Evolutionary conservation across 345 rosid genomes (phyloP), one percentile per base, ranked within the genome.

Genomic region (Eucalyptus shirleyi): DNA sequence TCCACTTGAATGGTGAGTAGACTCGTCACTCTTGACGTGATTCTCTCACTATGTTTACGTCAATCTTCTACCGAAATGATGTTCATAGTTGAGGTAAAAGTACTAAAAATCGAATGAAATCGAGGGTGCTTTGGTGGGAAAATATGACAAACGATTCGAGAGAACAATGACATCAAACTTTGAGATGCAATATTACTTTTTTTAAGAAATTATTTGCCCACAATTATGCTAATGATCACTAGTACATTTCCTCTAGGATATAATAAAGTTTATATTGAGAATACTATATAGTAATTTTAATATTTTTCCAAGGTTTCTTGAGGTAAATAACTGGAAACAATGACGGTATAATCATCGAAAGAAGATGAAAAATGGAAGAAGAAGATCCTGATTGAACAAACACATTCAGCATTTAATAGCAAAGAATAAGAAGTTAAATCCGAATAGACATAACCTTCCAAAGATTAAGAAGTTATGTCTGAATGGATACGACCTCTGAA

Each of bases 401-500:
- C 2, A 19, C 26, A 21, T 53, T 53, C 2, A 8, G 0, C 5
- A 19, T 19, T 53, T 53, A 53, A 53, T 53, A 8, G 1, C 1
- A 53, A 53, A 53, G 0, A 53, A 19, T 0, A 53, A 53, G 5
- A 53, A 53, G 5, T 53, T 53, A 53, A 1, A 53, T 53, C 59
- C 2, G 0, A 8, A 19, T 0, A 19, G 0, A 19, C 2, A 19
- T 0, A 53, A 53, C 1, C 5, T 53, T 53, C 5, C 2, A 53
- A 53, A 0, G 0, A 53, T 53, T 53, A 53, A 53, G 59, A 19
- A 53, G 59, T 19, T 53, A 53, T 53, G 0, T 19, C 11, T 19
- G 1, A 0, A 53, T 1, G 0, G 1, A 53, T 53, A 3, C 0
- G 1, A 53, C 59, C 24, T 53, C 1, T 19, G 0, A 53, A 0